phyloP scores from a whole-genome alignment of 1,139 yeast genomes.

The Hansenula lynferdii region DNA sequence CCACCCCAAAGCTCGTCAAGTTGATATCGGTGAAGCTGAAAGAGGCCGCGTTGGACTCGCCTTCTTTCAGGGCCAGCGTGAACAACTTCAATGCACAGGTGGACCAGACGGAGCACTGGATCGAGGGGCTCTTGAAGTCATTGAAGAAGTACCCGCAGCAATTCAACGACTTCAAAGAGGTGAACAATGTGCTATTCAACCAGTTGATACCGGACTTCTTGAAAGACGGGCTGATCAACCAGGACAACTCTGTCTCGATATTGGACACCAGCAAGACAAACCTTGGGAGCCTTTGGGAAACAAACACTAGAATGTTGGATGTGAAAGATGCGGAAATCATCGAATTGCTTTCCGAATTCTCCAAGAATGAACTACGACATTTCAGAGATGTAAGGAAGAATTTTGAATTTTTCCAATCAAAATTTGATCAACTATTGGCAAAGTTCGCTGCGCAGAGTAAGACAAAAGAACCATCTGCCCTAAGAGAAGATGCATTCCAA shows the following conservation, averaged over 20 bases:
- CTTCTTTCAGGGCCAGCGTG: constrained; percentile 78
- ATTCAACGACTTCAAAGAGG: constrained; percentile 50
- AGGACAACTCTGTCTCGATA: constrained; percentile 63
- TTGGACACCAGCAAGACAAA: constrained; percentile 57
- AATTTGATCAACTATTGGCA: constrained; percentile 59
- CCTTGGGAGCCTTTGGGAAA: constrained; percentile 47
- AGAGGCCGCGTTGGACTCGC: constrained; percentile 92
- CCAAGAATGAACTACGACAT: constrained; percentile 41
- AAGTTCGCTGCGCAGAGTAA: constrained; percentile 58
- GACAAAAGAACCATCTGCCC: constrained; percentile 54
- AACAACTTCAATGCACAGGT: constrained; percentile 66
- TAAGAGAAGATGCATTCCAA: constrained; percentile 78
- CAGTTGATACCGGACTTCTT: constrained; percentile 56
- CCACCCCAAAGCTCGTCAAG: constrained; percentile 30
- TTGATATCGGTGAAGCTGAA: constrained; percentile 78
- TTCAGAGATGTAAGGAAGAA: constrained; percentile 50
- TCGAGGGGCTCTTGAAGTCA: constrained; percentile 53
- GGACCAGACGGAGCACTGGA: constrained; percentile 68
- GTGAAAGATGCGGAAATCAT: constrained; percentile 37
- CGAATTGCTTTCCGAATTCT: constrained; percentile 36
- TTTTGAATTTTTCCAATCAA: constrained; percentile 61
- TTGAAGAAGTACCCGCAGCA: constrained; percentile 48
- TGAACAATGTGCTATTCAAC: constrained; percentile 42
- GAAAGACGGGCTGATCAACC: constrained; percentile 70
- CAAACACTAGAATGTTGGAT: constrained; percentile 39